phyloP scores from a whole-genome alignment of 257 asterid genomes.

The Jaltomata sinuosa region DNA sequence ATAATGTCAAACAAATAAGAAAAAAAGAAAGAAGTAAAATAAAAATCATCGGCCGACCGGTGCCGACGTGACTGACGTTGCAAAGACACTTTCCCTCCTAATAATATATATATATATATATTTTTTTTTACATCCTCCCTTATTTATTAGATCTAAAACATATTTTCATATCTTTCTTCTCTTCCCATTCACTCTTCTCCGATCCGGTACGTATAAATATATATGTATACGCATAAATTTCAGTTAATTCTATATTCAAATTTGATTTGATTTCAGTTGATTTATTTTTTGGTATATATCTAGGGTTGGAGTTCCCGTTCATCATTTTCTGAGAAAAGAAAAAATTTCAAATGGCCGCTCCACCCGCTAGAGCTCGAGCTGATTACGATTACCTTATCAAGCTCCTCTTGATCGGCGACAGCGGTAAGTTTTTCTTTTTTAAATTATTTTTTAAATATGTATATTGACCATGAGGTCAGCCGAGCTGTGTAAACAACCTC shows the following conservation, averaged over 20 bases:
- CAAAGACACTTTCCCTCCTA: conserved; percentile 35
- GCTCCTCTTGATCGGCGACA: conserved; percentile 68
- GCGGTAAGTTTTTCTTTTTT: conserved; percentile 32
- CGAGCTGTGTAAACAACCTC: not conserved
- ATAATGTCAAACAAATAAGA: not conserved
- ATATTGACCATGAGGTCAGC: not conserved
- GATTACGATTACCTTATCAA: conserved; percentile 66
- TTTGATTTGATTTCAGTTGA: conserved; percentile 9
- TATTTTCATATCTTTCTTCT: not conserved
- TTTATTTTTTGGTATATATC: conserved; percentile 18
- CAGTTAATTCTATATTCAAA: not conserved
- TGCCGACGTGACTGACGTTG: conserved; percentile 18
- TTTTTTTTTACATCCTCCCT: conserved; percentile 19
- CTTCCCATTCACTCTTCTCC: conserved; percentile 13
- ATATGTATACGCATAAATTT: not conserved
- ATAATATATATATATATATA: not conserved
- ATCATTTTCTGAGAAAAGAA: conserved; percentile 9
- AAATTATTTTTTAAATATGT: not conserved
- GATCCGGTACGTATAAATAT: conserved; percentile 38
- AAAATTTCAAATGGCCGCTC: conserved; percentile 46
- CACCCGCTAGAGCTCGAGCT: conserved; percentile 73
- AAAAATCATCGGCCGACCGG: conserved; percentile 29
- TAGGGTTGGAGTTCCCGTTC: conserved; percentile 5
- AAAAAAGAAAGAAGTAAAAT: not conserved
- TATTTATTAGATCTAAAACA: conserved; percentile 35